phyloP scores from a whole-genome alignment of 164 flowering plant genomes.

The Euptelea pleiosperma region DNA sequence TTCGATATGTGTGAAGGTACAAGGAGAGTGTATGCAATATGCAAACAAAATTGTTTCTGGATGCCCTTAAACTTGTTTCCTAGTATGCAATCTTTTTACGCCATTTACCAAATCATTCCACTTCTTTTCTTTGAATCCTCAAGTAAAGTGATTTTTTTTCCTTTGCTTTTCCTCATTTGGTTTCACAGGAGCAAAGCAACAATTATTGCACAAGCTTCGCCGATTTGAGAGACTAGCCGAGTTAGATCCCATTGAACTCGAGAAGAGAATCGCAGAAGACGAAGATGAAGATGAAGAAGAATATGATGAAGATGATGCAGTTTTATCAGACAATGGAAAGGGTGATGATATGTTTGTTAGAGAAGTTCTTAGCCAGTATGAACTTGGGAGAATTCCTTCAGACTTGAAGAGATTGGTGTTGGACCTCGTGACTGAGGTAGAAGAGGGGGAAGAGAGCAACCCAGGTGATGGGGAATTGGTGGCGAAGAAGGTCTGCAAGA shows the following conservation, averaged over 20 bases:
- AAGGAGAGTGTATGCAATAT: too few relatives aligned
- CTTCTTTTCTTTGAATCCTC: too few relatives aligned
- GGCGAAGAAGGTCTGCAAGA: slow-evolving; percentile 41
- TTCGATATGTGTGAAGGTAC: too few relatives aligned
- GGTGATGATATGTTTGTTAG: slow-evolving; percentile 17
- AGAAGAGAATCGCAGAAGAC: slow-evolving; percentile 52
- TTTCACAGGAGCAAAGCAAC: slow-evolving; percentile 61
- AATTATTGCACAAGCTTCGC: slow-evolving; percentile 58
- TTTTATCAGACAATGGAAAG: slow-evolving; percentile 8
- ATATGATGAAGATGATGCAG: slow-evolving; percentile 12
- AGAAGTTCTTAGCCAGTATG: slow-evolving; percentile 23
- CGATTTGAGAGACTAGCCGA: slow-evolving; percentile 72
- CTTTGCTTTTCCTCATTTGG: neutral
- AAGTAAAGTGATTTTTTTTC: neutral
- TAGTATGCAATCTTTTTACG: too few relatives aligned
- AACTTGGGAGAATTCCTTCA: slow-evolving; percentile 22
- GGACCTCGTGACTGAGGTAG: slow-evolving; percentile 56
- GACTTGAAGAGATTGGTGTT: slow-evolving; percentile 52
- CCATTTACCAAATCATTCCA: too few relatives aligned
- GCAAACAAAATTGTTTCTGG: too few relatives aligned
- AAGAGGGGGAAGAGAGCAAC: slow-evolving; percentile 7
- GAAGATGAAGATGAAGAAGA: slow-evolving; percentile 30
- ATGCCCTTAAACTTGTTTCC: too few relatives aligned
- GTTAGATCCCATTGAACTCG: slow-evolving; percentile 75
- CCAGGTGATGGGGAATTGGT: slow-evolving; percentile 26